Conservation (phyloP, 768 basidiomycete species). For the Pisolithus microcarpus region DNA sequence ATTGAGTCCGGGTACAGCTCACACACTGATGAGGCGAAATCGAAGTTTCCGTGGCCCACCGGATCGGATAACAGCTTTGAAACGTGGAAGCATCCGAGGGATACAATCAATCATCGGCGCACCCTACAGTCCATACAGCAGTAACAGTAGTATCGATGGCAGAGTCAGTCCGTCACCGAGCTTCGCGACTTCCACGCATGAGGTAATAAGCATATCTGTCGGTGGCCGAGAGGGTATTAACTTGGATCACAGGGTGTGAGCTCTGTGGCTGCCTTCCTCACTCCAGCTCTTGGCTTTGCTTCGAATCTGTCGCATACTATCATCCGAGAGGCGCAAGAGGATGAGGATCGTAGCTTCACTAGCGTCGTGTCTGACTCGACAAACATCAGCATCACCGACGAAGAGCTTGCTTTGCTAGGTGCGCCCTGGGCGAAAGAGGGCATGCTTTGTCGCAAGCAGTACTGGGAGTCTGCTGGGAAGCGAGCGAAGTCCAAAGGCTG, state of each 20-base stretch:
- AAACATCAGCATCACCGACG: slow-evolving; percentile 84
- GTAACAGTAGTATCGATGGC: slow-evolving; percentile 77
- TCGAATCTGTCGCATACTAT: slow-evolving; percentile 94
- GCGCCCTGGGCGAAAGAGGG: slow-evolving; percentile 99
- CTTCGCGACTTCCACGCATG: slow-evolving; percentile 83
- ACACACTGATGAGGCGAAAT: slow-evolving; percentile 47
- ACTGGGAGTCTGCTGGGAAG: slow-evolving; percentile 81
- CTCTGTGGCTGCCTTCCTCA: slow-evolving; percentile 62
- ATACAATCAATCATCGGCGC: slow-evolving; percentile 69
- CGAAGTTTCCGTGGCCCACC: slow-evolving; percentile 65
- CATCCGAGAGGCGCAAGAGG: slow-evolving; percentile 89
- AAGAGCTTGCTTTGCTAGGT: slow-evolving; percentile 90
- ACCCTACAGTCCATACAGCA: slow-evolving; percentile 78
- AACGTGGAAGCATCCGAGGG: slow-evolving; percentile 89
- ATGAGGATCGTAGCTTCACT: slow-evolving; percentile 63
- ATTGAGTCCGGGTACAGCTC: slow-evolving; percentile 43
- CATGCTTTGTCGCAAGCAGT: slow-evolving; percentile 89
- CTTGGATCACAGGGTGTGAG: slow-evolving; percentile 39
- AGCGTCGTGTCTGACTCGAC: slow-evolving; percentile 63
- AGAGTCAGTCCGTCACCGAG: slow-evolving; percentile 93
- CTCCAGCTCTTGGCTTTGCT: slow-evolving; percentile 91
- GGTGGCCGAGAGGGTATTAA: slow-evolving; percentile 8
- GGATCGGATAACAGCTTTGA: slow-evolving; percentile 70
- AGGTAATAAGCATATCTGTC: slow-evolving; percentile 42
- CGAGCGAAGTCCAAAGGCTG: slow-evolving; percentile 84